A percentile compares a stretch with the other conserved stretches of the same genome.
These are phyloP conservation scores for Colletotrichum musae DNA, from an alignment of 2,329 filamentous ascomycete genomes.

Conservation along the genomic window DNA sequence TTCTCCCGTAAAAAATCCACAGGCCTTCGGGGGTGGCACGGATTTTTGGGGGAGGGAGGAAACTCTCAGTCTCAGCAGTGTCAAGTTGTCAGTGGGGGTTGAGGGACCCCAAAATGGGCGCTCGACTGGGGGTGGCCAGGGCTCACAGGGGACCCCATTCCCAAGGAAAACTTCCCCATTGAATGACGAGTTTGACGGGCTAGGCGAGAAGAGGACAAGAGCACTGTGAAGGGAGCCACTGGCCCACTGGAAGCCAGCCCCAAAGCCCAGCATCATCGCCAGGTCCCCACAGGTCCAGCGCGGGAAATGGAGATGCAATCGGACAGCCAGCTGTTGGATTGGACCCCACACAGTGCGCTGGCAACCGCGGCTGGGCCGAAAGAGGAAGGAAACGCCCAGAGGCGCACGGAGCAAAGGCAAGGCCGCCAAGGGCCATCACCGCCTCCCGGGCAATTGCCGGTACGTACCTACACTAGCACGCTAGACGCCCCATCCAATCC, in stretches of 20 bases:
- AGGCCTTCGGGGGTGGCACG: slow-evolving; percentile 26
- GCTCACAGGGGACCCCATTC: slow-evolving; percentile 22
- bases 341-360: slow-evolving; percentile 17
- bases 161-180: slow-evolving; percentile 15
- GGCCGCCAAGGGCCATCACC: slow-evolving; percentile 26
- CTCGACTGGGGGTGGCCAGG: slow-evolving; percentile 18
- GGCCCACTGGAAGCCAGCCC: no score
- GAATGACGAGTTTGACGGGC: slow-evolving; percentile 6
- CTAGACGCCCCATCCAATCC: neutral
- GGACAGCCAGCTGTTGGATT: neutral
- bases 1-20: slow-evolving; percentile 14
- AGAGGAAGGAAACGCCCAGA: slow-evolving; percentile 7
- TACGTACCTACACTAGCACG: slow-evolving; percentile 1
- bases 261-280: slow-evolving; percentile 16
- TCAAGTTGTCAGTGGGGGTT: slow-evolving; percentile 27
- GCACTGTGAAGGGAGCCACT: neutral
- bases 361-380: neutral
- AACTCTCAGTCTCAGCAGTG: slow-evolving; percentile 19
- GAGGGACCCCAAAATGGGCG: slow-evolving; percentile 1
- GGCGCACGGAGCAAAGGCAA: slow-evolving; percentile 31
- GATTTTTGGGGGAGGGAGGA: slow-evolving; percentile 25
- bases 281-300: slow-evolving; percentile 8
- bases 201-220: slow-evolving; percentile 12
- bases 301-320: slow-evolving; percentile 34
- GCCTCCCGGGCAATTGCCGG: slow-evolving; percentile 24